phyloP scores from a whole-genome alignment of 192 early-diverging fungal genomes.

The Entomortierella beljakovae region DNA sequence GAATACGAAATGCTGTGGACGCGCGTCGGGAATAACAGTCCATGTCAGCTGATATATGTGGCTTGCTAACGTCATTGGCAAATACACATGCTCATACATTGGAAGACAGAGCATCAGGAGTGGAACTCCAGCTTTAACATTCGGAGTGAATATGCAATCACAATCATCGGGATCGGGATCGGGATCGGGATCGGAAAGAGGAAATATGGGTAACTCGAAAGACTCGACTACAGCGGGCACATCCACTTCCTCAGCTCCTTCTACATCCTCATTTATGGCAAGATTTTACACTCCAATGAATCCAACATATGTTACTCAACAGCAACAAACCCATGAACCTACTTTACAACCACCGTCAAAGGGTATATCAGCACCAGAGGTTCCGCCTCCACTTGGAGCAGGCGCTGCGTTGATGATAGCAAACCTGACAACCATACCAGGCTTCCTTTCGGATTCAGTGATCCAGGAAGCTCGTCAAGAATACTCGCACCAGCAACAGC shows the following conservation, averaged over 20 bases:
- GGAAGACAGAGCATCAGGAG: too few relatives aligned
- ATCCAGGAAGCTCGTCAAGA: slow-evolving; percentile 40
- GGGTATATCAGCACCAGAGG: background rate
- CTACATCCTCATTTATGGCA: slow-evolving; percentile 32
- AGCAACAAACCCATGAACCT: background rate
- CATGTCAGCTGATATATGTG: too few relatives aligned
- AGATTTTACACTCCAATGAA: slow-evolving; percentile 51
- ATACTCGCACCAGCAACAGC: slow-evolving; percentile 15
- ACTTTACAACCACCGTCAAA: background rate
- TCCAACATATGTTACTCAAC: slow-evolving; percentile 11
- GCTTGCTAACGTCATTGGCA: too few relatives aligned
- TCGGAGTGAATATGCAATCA: too few relatives aligned
- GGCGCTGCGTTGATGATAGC: slow-evolving; percentile 25
- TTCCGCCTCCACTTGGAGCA: slow-evolving; percentile 3
- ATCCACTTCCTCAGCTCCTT: slow-evolving; percentile 12
- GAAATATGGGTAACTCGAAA: background rate
- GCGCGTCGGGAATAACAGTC: background rate
- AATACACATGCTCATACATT: too few relatives aligned
- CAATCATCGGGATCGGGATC: background rate
- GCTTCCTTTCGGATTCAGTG: slow-evolving; percentile 39
- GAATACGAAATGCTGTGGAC: background rate
- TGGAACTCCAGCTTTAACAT: too few relatives aligned
- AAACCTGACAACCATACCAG: slow-evolving; percentile 34
- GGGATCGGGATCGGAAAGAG: background rate
- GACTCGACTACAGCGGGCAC: background rate